Conservation (phyloP, 2,329 filamentous ascomycete species). For the Neofusicoccum parvum region DNA sequence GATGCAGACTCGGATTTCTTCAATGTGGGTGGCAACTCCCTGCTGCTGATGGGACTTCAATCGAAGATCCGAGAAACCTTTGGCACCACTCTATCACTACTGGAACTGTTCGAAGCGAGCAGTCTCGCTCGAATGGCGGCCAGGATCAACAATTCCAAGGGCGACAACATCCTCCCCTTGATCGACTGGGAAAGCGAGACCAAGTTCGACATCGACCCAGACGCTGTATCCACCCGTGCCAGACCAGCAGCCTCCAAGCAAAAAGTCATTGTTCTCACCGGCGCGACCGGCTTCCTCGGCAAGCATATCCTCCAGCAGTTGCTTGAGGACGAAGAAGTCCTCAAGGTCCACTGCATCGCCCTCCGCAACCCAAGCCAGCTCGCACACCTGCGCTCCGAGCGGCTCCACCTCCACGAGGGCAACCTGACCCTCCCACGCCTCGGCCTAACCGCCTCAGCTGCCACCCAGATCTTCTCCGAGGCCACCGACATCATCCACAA, state of each 20-base stretch:
- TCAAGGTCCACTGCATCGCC: constrained; percentile 21
- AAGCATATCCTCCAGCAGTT: neutral
- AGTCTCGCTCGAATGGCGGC: constrained; percentile 13
- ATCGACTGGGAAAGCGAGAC: constrained; percentile 3
- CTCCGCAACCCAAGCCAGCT: neutral
- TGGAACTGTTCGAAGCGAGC: constrained; percentile 13
- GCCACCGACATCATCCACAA: constrained; percentile 26
- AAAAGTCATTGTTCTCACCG: constrained; percentile 22
- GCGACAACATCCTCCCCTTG: no score
- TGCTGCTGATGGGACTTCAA: constrained; percentile 37
- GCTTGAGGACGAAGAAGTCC: neutral
- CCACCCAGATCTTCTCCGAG: constrained; percentile 31
- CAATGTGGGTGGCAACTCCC: constrained; percentile 39
- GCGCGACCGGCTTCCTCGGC: constrained; percentile 23
- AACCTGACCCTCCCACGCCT: constrained; percentile 36
- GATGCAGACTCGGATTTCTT: constrained; percentile 34
- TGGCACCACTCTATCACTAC: constrained; percentile 22
- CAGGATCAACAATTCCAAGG: neutral
- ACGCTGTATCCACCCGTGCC: neutral
- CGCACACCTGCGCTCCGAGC: constrained; percentile 23
- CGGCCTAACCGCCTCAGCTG: constrained; percentile 39
- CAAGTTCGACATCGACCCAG: constrained; percentile 19
- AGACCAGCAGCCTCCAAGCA: neutral
- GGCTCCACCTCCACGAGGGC: constrained; percentile 40
- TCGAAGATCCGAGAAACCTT: constrained; percentile 35